These are phyloP conservation scores for Cladosporium sp. DNA, from an alignment of 2,329 filamentous ascomycete species.

Conservation along the genomic window DNA sequence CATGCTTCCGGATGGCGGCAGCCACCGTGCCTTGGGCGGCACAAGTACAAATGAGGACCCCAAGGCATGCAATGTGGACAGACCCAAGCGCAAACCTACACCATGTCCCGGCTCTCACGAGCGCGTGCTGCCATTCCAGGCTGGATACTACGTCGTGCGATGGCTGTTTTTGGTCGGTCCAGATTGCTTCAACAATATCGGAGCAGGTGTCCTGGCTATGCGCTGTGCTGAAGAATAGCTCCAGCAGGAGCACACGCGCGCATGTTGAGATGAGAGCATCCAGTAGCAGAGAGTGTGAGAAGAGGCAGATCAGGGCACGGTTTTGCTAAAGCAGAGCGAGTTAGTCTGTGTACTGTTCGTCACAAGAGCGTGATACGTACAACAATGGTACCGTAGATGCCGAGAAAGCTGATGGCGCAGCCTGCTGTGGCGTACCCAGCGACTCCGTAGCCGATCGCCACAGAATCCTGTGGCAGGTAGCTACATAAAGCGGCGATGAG, in stretches of 20 bases:
- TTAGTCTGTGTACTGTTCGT: not conserved
- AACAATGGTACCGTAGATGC: constrained; percentile 1
- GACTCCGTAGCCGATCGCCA: not conserved
- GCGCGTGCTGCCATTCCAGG: not conserved
- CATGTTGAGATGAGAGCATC: constrained; percentile 10
- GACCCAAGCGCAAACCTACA: constrained; percentile 6
- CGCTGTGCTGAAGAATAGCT: constrained; percentile 9
- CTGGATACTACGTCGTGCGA: not conserved
- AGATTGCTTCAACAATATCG: constrained; percentile 11
- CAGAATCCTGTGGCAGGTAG: constrained; percentile 6
- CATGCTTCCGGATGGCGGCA: not conserved
- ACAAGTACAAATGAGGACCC: constrained; percentile 4
- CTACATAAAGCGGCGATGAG: constrained; percentile 4
- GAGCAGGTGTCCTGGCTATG: constrained; percentile 9
- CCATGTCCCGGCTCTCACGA: not conserved
- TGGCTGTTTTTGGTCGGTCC: constrained; percentile 7
- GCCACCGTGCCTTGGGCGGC: constrained; percentile 11
- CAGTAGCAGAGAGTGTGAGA: constrained; percentile 5
- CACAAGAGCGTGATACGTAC: not conserved
- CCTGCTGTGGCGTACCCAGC: constrained; percentile 10
- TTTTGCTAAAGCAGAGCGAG: not conserved
- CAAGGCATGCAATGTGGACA: constrained; percentile 6
- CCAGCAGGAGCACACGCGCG: constrained; percentile 5
- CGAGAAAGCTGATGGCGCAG: constrained; percentile 6
- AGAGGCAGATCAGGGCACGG: constrained; percentile 3